A percentile compares a stretch with the other conserved stretches of the same genome.
These are phyloP conservation scores for Tylopilus sp. DNA, from an alignment of 1,284 basidiomycete species.

Conservation along the genomic window DNA sequence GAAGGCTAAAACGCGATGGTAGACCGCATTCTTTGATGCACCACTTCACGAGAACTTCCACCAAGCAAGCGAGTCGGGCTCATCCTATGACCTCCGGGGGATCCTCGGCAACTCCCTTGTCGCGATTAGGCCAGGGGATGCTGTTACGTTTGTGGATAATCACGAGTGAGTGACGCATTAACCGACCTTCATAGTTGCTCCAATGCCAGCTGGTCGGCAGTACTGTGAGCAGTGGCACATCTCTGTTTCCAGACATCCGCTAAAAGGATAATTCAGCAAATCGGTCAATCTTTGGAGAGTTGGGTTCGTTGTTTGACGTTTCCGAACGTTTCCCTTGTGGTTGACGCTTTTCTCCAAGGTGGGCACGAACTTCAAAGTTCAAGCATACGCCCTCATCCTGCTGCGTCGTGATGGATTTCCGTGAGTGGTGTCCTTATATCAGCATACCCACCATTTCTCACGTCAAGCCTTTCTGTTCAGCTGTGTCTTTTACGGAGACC, in stretches of 20 bases:
- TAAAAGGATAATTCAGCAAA: slow-evolving; percentile 44
- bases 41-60: slow-evolving; percentile 73
- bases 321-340: background rate
- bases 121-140: slow-evolving; percentile 57
- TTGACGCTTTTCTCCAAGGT: slow-evolving; percentile 43
- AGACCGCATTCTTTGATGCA: slow-evolving; percentile 79
- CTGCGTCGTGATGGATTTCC: slow-evolving; percentile 84
- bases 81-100: slow-evolving; percentile 61
- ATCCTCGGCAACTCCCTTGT: slow-evolving; percentile 61
- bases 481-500: slow-evolving; percentile 90
- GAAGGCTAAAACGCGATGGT: background rate
- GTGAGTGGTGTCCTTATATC: slow-evolving; percentile 41
- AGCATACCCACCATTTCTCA: background rate
- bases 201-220: slow-evolving; percentile 29
- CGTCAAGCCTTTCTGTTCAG: slow-evolving; percentile 36
- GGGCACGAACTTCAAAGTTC: slow-evolving; percentile 62
- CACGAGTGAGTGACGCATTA: slow-evolving; percentile 57
- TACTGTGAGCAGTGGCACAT: slow-evolving; percentile 44
- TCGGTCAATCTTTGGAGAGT: slow-evolving; percentile 71
- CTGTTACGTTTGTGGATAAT: slow-evolving; percentile 81
- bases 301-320: slow-evolving; percentile 50
- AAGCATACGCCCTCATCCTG: slow-evolving; percentile 86
- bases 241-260: background rate
- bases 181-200: background rate
- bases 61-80: slow-evolving; percentile 55